Base-by-base conservation (phyloP, 176 grass and related monocot genomes). In the Pontederia crassipes region DNA sequence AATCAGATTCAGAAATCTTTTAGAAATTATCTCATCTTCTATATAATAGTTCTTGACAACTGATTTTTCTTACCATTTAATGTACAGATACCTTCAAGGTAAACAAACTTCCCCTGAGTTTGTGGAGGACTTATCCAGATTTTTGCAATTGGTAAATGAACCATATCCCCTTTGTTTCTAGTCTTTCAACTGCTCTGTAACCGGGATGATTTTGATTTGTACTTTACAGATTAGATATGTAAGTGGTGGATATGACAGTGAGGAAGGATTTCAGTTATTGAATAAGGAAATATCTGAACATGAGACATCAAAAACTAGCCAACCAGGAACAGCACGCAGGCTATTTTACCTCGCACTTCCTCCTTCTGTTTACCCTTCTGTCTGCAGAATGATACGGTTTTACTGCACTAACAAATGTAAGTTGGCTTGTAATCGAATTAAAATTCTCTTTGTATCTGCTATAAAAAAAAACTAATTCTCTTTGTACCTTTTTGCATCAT, bases 301-400 rank as follows among this genome's bases (percentile, higher is more conserved):
- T 72, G 94, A 98, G 69, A 58, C 54, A 20, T 77, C 88, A 77
- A 93, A 83, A 63, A 69, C 60, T 35, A 84, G 83, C 53, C 77
- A 83, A 46, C 75, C 73, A 13, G 85, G 72, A 89, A 86, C 62
- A 63, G 86, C 83, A 76, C 88, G 94, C 69, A 98, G 94, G 57
- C 84, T 98, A 35, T 98, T 98, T 84, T 98, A 98, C 77, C 76
- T 98, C 59, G 94, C 94, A 75, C 58, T 98, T 80, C 94, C 94
- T 83, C 94, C 94, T 54, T 98, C 94, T 76, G 94, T 93, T 69
- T 98, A 98, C 77, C 94, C 94, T 83, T 82, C 88, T 45, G 94
- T 98, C 11, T 98, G 94, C 82, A 93, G 83, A 98, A 98, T 98
- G 94, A 89, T 98, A 65, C 83, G 77, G 72, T 75, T 24, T 72